phyloP scores from a whole-genome alignment of 768 basidiomycete genomes.

The Daedalea quercina region DNA sequence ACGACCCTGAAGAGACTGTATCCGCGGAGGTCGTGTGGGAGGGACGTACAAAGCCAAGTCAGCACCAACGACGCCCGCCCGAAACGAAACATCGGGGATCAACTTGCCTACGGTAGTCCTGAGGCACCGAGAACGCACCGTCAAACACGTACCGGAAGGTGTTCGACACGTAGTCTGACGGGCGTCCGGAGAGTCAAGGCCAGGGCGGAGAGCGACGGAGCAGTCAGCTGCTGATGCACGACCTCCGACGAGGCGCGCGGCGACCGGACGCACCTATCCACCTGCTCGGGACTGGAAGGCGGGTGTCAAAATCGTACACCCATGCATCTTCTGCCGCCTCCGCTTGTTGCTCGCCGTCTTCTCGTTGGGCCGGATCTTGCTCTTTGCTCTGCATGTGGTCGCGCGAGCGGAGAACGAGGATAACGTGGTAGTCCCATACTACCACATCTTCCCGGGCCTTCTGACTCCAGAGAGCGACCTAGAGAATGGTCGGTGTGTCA shows the following conservation, averaged over 20 bases:
- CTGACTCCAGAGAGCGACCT: constrained; percentile 67
- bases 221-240: background rate
- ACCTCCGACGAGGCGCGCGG: background rate
- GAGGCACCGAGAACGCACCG: constrained; percentile 1
- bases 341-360: background rate
- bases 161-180: constrained; percentile 22
- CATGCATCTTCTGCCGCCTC: constrained; percentile 27
- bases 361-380: background rate
- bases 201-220: background rate
- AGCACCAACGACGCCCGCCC: background rate
- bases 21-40: background rate
- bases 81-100: background rate
- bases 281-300: constrained; percentile 42
- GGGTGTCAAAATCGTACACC: constrained; percentile 69
- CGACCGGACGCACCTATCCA: constrained; percentile 35
- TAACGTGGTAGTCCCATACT: constrained; percentile 74
- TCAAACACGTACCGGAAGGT: constrained; percentile 24
- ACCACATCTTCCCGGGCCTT: constrained; percentile 39
- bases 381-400: background rate
- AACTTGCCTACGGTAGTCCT: constrained; percentile 16
- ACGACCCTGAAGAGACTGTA: constrained; percentile 57
- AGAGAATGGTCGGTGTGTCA: background rate
- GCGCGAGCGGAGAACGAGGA: constrained; percentile 44
- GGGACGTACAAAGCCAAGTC: background rate
- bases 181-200: background rate